Percentiles rank a stretch among this genome's conserved stretches.
Evolutionary conservation across 495 filamentous ascomycete species (phyloP).

Genomic region (Xylaria grammica): DNA sequence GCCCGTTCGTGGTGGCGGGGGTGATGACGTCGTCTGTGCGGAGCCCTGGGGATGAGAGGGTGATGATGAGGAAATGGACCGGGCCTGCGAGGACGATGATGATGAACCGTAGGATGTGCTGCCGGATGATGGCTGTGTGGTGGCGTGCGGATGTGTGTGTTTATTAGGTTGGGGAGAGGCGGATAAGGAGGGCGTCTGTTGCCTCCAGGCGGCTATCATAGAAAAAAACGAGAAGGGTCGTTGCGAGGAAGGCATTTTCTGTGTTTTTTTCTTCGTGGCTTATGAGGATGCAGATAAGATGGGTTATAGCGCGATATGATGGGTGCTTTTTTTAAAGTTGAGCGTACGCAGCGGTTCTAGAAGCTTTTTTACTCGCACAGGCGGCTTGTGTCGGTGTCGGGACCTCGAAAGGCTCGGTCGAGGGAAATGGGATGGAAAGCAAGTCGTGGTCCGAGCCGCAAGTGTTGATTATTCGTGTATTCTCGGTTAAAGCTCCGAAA

Average conservation of each 20-base stretch:
- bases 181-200: conserved; percentile 44
- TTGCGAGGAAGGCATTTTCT: conserved; percentile 69
- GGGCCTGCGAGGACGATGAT: conserved; percentile 37
- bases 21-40: conserved; percentile 36
- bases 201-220: conserved; percentile 84
- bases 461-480: not conserved
- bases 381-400: not conserved
- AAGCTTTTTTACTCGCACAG: not conserved
- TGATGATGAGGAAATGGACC: conserved; percentile 31
- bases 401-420: not conserved
- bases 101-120: conserved; percentile 50
- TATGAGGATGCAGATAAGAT: not conserved
- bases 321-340: not conserved
- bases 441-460: not conserved
- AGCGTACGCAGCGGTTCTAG: not conserved
- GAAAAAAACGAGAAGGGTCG: conserved; percentile 80
- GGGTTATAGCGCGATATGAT: not conserved
- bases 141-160: conserved; percentile 40
- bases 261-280: not conserved
- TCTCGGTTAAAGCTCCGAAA: not conserved
- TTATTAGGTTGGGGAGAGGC: conserved; percentile 50
- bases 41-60: conserved; percentile 28
- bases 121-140: conserved; percentile 33
- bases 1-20: conserved; percentile 41
- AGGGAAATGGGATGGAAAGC: not conserved